These are phyloP conservation scores for Cystofilobasidium capitatum DNA, from an alignment of 768 basidiomycete species.

Conservation along the genomic window DNA sequence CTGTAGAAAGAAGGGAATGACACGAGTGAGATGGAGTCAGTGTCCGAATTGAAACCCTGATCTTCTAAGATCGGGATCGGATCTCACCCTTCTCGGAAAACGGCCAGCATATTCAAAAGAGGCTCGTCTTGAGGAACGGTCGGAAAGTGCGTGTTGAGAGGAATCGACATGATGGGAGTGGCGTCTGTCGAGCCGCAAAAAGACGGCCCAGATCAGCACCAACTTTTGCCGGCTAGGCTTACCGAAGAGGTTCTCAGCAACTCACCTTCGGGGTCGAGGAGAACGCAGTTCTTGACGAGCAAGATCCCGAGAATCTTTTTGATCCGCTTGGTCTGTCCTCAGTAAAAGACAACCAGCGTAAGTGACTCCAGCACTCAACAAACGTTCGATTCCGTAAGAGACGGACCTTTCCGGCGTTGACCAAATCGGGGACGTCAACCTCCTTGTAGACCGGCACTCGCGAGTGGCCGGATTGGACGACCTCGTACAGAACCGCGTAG, in stretches of 20 bases:
- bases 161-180: constrained; percentile 68
- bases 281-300: constrained; percentile 73
- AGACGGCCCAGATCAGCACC: background rate
- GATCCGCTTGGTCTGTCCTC: no score
- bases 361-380: background rate
- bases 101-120: constrained; percentile 71
- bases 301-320: constrained; percentile 81
- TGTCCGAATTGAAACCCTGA: no score
- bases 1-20: constrained; percentile 33
- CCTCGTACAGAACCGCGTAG: constrained; percentile 63
- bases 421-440: constrained; percentile 51
- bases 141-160: constrained; percentile 66
- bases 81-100: constrained; percentile 60
- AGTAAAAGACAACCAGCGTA: no score
- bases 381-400: no score
- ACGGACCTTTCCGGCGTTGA: constrained; percentile 11
- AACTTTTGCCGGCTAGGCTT: background rate
- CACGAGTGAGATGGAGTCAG: background rate
- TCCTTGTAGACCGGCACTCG: constrained; percentile 46
- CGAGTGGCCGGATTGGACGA: constrained; percentile 55
- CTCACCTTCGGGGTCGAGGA: constrained; percentile 72
- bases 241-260: background rate
- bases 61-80: no score
- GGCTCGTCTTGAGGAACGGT: constrained; percentile 80
- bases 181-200: constrained; percentile 48